Conservation (phyloP, 345 rosid species). For the Anacardium occidentale region DNA sequence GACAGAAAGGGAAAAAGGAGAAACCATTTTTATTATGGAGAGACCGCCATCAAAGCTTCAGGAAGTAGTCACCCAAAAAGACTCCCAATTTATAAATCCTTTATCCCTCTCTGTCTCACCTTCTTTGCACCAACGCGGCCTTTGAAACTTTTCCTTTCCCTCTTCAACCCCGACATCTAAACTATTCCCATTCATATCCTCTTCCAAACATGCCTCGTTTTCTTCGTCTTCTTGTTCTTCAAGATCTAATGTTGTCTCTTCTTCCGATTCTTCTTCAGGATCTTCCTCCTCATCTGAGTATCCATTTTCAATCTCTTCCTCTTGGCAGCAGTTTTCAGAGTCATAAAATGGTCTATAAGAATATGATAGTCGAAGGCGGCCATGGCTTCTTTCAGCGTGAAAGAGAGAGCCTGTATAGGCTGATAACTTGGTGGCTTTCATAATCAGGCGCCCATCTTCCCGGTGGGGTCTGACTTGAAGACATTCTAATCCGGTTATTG, state of each 20-base stretch:
- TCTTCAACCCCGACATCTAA: constrained; percentile 12
- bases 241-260: constrained; percentile 9
- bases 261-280: background rate
- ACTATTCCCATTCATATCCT: constrained; percentile 19
- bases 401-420: constrained; percentile 34
- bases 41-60: constrained; percentile 37
- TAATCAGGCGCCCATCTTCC: constrained; percentile 65
- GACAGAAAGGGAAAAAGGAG: no score
- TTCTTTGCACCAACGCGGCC: constrained; percentile 47
- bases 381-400: constrained; percentile 67
- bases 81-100: constrained; percentile 55
- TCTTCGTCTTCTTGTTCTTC: constrained; percentile 22
- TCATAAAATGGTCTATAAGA: constrained; percentile 33
- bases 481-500: constrained; percentile 49
- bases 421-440: constrained; percentile 47
- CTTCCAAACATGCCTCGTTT: constrained; percentile 18
- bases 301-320: constrained; percentile 16
- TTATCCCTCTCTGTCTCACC: constrained; percentile 33
- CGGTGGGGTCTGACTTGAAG: constrained; percentile 62
- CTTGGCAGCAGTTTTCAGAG: background rate
- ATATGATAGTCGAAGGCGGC: constrained; percentile 61
- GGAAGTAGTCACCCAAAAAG: constrained; percentile 60
- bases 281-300: constrained; percentile 22
- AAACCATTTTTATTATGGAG: constrained; percentile 4
- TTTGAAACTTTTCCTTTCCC: constrained; percentile 32